Base-by-base conservation (phyloP, 73 alveolate genomes). In the Paramecium octaurelia region DNA sequence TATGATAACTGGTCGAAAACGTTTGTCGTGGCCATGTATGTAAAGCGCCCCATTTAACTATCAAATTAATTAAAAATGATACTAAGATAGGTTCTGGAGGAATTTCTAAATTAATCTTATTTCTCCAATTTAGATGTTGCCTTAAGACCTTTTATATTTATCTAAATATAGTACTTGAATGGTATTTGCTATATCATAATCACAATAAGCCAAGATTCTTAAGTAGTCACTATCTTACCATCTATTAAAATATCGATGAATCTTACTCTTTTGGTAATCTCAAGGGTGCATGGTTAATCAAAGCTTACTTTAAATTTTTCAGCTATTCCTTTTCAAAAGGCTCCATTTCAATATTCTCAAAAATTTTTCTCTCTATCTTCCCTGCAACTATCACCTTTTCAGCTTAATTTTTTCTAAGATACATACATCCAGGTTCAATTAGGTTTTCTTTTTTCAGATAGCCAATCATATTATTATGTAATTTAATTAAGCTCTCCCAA, bases 401-500 rank as follows among this genome's bases (percentile, higher is more conserved):
- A 54, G 69, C 69, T 54, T 3, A 40, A n/a, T 54, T 4, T 18
- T 3, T 18, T 54, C 18, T n/a, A 18, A 18, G 35, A 54, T 64
- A 31, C 21, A 31, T 64, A 64, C 84, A 31, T 64, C 46, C 84
- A 64, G 84, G 46, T 24, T 64, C 84, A 23, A 31, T 27, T 31
- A 16, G 21, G 8, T 64, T 34, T 31, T 64, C 84, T 64, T 64
- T 64, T 64, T 24, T 64, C 8, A 64, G 4, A 64, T 64, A 64
- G 42, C 27, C 84, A 64, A 64, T 64, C 84, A 64, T 64, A 64
- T 31, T 31, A 27, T 64, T 14, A 64, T 64, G 84, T 64, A 64
- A 64, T 27, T 64, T 64, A 34, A 80, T 34, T 59, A 92, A 86
- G 95, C 95, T 20, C 71, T 85, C 57, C 59, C 46, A 46, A 88